Evolutionary conservation across 2,329 filamentous ascomycete species (phyloP), one percentile per base, ranked within the genome.

Genomic region (Lachnellula arida): DNA sequence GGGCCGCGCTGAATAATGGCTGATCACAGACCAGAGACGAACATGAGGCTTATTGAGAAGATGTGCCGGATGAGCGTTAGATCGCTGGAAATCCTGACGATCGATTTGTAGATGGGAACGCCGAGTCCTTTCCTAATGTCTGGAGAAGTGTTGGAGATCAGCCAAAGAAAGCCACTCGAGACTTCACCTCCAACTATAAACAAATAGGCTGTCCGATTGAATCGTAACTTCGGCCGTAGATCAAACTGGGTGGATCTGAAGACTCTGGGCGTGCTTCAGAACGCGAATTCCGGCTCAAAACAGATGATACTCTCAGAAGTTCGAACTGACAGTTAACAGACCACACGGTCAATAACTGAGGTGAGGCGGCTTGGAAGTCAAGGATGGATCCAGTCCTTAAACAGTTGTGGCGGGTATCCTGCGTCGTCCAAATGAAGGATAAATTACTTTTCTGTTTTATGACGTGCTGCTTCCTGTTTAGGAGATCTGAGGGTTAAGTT

Each of bases 401-500:
- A 57, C 55, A 55, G 58, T 62, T 62, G 60, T 64, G 61, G 61
- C 60, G 61, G 63, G 55, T 64, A 60, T 60, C 58, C 61, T 63
- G 64, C 56, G 52, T 65, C 63, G 61, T 58, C 59, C 60, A 67
- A 62, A 67, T 67, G 63, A 67, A 67, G 60, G 64, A 53, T 66
- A 65, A 64, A 65, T 66, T 66, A 53, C 53, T 62, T 60, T 47
- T 53, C 63, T 59, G 59, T 54, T 65, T 63, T 64, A 65, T 68
- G 67, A 68, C 64, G 66, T 67, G 63, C 61, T 55, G 61, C 40
- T 53, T 61, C 63, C 58, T 57, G 54, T 65, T 63, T 59, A 56
- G 63, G 62, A 60, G 62, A 53, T 58, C 53, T 55, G 58, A 60
- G 56, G 53, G 54, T 48, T 56, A 63, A 62, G 61, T 61, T 60